phyloP scores from a whole-genome alignment of 495 filamentous ascomycete genomes.

The Xylaria cubensis region DNA sequence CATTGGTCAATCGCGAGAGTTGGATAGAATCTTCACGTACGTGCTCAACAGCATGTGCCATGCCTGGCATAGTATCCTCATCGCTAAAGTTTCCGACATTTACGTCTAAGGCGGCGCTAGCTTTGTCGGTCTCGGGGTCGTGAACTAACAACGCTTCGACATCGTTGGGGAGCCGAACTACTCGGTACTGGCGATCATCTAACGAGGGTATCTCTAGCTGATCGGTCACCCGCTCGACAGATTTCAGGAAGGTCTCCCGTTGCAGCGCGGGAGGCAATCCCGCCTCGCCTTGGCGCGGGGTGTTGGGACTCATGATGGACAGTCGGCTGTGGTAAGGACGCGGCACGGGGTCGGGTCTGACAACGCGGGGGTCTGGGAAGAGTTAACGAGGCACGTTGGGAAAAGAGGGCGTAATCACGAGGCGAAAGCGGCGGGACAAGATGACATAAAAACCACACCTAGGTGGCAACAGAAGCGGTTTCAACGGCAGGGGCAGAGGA shows the following conservation, averaged over 20 bases:
- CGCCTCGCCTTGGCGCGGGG: conserved; percentile 37
- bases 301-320: conserved; percentile 34
- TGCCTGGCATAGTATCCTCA: conserved; percentile 87
- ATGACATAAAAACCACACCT: conserved; percentile 6
- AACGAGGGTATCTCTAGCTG: conserved; percentile 83
- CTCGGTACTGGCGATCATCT: conserved; percentile 87
- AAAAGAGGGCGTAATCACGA: conserved; percentile 18
- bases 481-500: neutral
- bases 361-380: conserved; percentile 13
- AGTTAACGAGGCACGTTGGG: neutral
- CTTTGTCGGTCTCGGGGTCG: conserved; percentile 95
- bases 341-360: conserved; percentile 18
- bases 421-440: conserved; percentile 6
- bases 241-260: conserved; percentile 39
- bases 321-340: conserved; percentile 16
- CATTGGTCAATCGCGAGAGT: neutral
- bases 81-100: conserved; percentile 97
- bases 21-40: conserved; percentile 40
- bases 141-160: conserved; percentile 96
- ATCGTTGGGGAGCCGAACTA: conserved; percentile 83
- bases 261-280: conserved; percentile 35
- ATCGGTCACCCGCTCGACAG: conserved; percentile 76
- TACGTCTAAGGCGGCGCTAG: conserved; percentile 92
- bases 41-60: conserved; percentile 86
- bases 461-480: conserved; percentile 20